These are phyloP conservation scores for Penicillium italicum DNA, from an alignment of 2,329 filamentous ascomycete species.

Conservation along the genomic window DNA sequence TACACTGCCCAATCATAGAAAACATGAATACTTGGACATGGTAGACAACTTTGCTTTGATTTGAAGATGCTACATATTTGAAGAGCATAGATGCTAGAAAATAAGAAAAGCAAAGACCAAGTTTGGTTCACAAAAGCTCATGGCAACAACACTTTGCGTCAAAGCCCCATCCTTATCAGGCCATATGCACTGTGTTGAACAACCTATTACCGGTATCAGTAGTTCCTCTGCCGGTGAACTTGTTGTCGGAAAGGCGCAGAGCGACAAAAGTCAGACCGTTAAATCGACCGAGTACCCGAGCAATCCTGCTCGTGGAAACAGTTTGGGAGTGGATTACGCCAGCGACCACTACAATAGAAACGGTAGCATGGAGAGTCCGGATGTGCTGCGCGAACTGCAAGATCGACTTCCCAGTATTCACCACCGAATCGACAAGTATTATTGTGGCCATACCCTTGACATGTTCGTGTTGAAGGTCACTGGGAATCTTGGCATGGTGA, in stretches of 20 bases:
- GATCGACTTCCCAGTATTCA: slow-evolving; percentile 56
- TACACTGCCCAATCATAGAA: not conserved
- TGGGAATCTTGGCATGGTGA: slow-evolving; percentile 42
- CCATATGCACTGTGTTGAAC: not conserved
- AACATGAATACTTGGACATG: not conserved
- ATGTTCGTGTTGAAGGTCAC: slow-evolving; percentile 46
- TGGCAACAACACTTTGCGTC: not conserved
- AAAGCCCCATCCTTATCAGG: not conserved
- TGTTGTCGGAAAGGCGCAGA: slow-evolving; percentile 55
- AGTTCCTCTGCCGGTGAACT: slow-evolving; percentile 50
- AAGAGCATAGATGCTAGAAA: not conserved
- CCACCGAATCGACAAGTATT: slow-evolving; percentile 58
- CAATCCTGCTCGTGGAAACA: slow-evolving; percentile 20
- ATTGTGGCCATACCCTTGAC: slow-evolving; percentile 42
- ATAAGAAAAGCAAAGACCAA: not conserved
- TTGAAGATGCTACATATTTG: not conserved
- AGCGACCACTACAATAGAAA: slow-evolving; percentile 54
- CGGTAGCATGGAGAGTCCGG: slow-evolving; percentile 35
- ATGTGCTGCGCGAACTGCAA: slow-evolving; percentile 50
- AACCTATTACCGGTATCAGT: slow-evolving; percentile 52
- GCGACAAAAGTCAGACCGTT: slow-evolving; percentile 45
- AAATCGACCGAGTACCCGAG: slow-evolving; percentile 20
- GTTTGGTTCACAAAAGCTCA: not conserved
- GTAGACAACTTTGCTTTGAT: not conserved
- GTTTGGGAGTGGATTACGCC: slow-evolving; percentile 51